Conservation (phyloP, 306 rosid species). For the Fagus sylvatica region DNA sequence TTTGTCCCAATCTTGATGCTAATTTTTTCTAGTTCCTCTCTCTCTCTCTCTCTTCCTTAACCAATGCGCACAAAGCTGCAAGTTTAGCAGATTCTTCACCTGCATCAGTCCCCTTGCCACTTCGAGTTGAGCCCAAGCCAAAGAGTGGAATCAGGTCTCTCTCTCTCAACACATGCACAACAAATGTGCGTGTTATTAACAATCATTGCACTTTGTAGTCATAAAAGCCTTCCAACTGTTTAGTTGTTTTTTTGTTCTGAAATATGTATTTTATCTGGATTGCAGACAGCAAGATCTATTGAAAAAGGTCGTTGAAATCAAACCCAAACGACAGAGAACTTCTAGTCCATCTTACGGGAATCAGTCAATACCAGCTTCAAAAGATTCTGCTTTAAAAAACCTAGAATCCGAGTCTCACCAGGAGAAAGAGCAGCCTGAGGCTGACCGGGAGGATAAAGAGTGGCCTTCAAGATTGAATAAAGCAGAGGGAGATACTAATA, state of each 20-base stretch:
- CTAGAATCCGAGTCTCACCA: slow-evolving; percentile 25
- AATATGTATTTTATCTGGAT: slow-evolving; percentile 1
- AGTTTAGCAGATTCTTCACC: slow-evolving; percentile 90
- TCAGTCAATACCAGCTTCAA: slow-evolving; percentile 28
- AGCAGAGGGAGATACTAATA: slow-evolving; percentile 33
- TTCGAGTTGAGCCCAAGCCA: slow-evolving; percentile 95
- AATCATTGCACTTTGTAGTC: background rate
- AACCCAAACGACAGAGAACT: slow-evolving; percentile 78
- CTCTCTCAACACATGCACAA: background rate
- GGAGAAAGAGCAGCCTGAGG: slow-evolving; percentile 33
- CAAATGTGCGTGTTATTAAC: background rate
- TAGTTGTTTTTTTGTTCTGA: background rate
- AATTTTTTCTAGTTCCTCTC: background rate
- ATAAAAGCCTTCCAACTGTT: background rate
- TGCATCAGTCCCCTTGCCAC: slow-evolving; percentile 71
- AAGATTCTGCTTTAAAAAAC: slow-evolving; percentile 15
- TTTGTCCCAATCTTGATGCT: background rate
- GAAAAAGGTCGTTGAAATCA: slow-evolving; percentile 84
- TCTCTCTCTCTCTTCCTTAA: slow-evolving; percentile 54
- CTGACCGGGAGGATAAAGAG: slow-evolving; percentile 19
- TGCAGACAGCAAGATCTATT: slow-evolving; percentile 88
- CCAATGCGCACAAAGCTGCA: slow-evolving; percentile 73
- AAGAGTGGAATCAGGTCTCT: slow-evolving; percentile 89
- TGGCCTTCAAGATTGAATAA: slow-evolving; percentile 24
- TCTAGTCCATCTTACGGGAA: slow-evolving; percentile 35